Evolutionary conservation across 768 basidiomycete species (phyloP).

Genomic region (Pulveroboletus sp.): DNA sequence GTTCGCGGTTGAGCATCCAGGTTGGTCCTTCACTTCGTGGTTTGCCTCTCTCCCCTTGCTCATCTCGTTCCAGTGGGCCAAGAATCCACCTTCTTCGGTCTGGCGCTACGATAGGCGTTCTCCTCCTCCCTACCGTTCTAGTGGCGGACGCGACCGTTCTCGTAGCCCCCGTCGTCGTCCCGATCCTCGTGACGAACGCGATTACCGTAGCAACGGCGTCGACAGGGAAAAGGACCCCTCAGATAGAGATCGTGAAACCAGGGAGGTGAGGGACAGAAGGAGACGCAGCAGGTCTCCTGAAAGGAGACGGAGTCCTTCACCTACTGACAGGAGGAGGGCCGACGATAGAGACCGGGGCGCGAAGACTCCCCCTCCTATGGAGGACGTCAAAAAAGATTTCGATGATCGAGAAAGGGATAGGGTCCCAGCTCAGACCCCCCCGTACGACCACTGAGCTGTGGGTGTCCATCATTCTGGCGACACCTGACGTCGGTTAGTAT

Average conservation of each 20-base stretch:
- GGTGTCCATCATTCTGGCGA: background rate
- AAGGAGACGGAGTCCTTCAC: conserved; percentile 42
- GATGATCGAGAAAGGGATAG: conserved; percentile 51
- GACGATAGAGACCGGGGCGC: conserved; percentile 47
- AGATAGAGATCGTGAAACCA: conserved; percentile 33
- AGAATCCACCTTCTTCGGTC: conserved; percentile 76
- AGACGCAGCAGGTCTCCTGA: conserved; percentile 49
- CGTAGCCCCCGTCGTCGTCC: conserved; percentile 49
- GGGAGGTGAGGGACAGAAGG: conserved; percentile 43
- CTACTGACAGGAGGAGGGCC: conserved; percentile 34
- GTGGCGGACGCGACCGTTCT: conserved; percentile 43
- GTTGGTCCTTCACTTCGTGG: conserved; percentile 29
- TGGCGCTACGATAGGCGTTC: conserved; percentile 70
- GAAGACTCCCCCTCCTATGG: conserved; percentile 43
- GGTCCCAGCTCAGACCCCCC: conserved; percentile 47
- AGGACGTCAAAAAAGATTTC: conserved; percentile 37
- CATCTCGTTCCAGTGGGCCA: conserved; percentile 59
- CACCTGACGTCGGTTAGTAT: conserved; percentile 4
- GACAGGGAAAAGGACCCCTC: conserved; percentile 31
- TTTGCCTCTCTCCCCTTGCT: background rate
- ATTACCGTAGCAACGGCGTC: conserved; percentile 33
- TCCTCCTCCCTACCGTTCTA: conserved; percentile 38
- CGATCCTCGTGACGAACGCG: conserved; percentile 37
- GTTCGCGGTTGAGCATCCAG: conserved; percentile 70
- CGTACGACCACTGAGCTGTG: conserved; percentile 46